A percentile compares a stretch with the other conserved stretches of the same genome.
These are phyloP conservation scores for Melocanna baccifera DNA, from an alignment of 176 grass and related monocot species.

Conservation along the genomic window DNA sequence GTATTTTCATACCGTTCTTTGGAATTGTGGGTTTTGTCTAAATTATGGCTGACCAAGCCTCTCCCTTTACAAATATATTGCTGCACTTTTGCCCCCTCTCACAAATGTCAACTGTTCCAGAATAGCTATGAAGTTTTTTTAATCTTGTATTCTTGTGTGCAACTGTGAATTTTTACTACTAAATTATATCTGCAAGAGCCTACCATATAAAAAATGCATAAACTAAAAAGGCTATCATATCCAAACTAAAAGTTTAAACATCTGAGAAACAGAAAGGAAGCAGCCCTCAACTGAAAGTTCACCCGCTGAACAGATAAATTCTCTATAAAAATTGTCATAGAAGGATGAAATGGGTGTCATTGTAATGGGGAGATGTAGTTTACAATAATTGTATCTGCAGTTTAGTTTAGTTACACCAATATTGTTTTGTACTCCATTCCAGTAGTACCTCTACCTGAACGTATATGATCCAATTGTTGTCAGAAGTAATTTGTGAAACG, in stretches of 20 bases:
- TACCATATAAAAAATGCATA: not conserved
- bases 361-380: not conserved
- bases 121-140: not conserved
- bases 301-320: not conserved
- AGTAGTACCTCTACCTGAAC: not conserved
- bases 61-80: not conserved
- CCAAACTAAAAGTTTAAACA: not conserved
- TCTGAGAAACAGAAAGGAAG: not conserved
- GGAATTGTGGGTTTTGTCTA: not conserved
- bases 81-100: not conserved
- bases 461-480: not conserved
- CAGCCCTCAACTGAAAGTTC: not conserved
- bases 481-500: conserved; percentile 7
- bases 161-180: not conserved
- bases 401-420: not conserved
- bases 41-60: not conserved
- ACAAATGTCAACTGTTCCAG: not conserved
- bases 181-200: not conserved
- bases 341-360: not conserved
- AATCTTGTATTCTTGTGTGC: not conserved
- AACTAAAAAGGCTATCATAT: not conserved
- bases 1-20: not conserved
- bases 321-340: not conserved
- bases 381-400: not conserved
- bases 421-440: not conserved